Base-by-base conservation (phyloP, 2,329 filamentous ascomycete species). In the Metarhizium robertsii region DNA sequence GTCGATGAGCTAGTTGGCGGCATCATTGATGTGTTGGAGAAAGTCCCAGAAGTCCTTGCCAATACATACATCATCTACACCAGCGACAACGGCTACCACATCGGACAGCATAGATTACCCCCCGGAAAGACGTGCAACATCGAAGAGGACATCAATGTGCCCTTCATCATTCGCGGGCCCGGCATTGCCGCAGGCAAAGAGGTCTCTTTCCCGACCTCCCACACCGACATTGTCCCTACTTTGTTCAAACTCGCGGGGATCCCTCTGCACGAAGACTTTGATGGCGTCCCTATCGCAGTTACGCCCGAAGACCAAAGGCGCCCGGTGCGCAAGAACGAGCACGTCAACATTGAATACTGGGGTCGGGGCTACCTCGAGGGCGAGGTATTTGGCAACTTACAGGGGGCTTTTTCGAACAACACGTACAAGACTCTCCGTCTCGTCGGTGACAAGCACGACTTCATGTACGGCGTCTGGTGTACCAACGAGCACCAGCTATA, bases 401-500 rank as follows among this genome's bases (percentile, higher is more conserved):
- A 48, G 36, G 42, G 49, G 3, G 18, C 43, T 0, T 53, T 62
- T 3, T 47, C 53, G 2, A 75, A 75, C 57, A 84, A 85, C 60
- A 85, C 81, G 0, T 86, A 85, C 71, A 85, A 86, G 66, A 76
- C 74, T 0, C 61, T 84, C 20, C 75, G 82, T n/a, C 67, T 86
- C 6, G 71, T 82, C 4, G 70, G 75, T 0, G 64, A 75, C 2
- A 67, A 70, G 4, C 87, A 87, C 62, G 81, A 78, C 61, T 65
- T 87, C 5, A 53, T 55, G 54, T 55, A 88, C 61, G 78, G 82
- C 0, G 81, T 87, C 0, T 88, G 85, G 84, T 88, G 86, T 63
- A 85, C 71, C 14, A 82, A 83, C 53, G 84, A 87, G 62, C 79
- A 81, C 55, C 84, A 88, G 65, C 74, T 86, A 2, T 88, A 87